Evolutionary conservation across 768 basidiomycete genomes (phyloP).

Genomic region (Dioszegia aurantiaca): DNA sequence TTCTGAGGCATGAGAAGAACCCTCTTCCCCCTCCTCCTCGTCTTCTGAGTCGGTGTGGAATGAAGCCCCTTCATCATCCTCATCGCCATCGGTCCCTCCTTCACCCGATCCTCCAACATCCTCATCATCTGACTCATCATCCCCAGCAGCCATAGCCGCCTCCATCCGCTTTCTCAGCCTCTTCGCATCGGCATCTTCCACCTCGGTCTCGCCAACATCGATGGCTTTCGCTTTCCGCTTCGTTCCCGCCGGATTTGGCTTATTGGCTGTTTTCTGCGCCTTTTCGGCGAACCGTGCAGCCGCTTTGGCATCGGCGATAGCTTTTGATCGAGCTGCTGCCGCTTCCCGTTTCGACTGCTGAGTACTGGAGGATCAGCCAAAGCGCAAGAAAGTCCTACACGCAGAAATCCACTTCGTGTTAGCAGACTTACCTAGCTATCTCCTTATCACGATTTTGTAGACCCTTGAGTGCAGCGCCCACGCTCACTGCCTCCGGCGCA

Average conservation of each 20-base stretch:
- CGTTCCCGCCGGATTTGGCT: conserved; percentile 6
- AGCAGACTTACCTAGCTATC: conserved; percentile 12
- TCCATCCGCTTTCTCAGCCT: conserved; percentile 19
- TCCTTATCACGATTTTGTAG: conserved; percentile 1
- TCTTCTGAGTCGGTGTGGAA: conserved; percentile 7
- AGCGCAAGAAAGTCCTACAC: background rate
- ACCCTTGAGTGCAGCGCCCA: conserved; percentile 11
- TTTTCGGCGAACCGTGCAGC: background rate
- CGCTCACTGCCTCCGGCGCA: conserved; percentile 27
- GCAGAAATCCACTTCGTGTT: conserved; percentile 9
- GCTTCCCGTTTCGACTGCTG: conserved; percentile 8
- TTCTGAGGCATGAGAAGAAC: conserved; percentile 8
- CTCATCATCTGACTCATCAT: conserved; percentile 16
- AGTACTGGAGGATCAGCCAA: too few species aligned
- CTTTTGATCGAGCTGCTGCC: conserved; percentile 11
- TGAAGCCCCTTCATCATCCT: conserved; percentile 8
- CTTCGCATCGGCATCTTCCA: conserved; percentile 19
- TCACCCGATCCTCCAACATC: conserved; percentile 3
- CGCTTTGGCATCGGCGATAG: conserved; percentile 16
- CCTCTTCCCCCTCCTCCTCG: conserved; percentile 11
- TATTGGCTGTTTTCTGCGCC: conserved; percentile 2
- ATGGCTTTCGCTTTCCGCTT: background rate
- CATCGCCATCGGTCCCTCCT: conserved; percentile 2
- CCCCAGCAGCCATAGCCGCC: conserved; percentile 28
- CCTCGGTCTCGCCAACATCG: background rate